phyloP scores from a whole-genome alignment of 2,329 filamentous ascomycete genomes.

The Fusarium torulosum region DNA sequence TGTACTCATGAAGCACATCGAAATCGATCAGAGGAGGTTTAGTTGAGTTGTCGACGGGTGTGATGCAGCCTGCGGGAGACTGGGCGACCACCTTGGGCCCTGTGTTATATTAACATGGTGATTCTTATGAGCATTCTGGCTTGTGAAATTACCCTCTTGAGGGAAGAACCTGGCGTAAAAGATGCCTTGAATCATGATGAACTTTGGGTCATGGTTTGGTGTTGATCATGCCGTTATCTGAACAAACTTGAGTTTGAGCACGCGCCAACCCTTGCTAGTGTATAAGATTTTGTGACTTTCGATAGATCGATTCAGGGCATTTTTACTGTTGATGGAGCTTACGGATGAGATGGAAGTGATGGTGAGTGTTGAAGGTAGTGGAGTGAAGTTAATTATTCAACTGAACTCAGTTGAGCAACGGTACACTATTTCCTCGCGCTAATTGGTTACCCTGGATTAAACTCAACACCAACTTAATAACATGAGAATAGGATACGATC shows the following conservation, averaged over 20 bases:
- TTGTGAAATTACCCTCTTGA: slow-evolving; percentile 64
- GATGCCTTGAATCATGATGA: slow-evolving; percentile 75
- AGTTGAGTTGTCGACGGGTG: slow-evolving; percentile 55
- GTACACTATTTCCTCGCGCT: not conserved
- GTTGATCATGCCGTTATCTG: slow-evolving; percentile 9
- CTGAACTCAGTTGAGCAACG: not conserved
- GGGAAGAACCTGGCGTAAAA: slow-evolving; percentile 78
- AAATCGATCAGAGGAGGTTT: slow-evolving; percentile 81
- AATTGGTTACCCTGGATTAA: slow-evolving; percentile 28
- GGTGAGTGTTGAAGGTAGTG: slow-evolving; percentile 2
- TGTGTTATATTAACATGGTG: slow-evolving; percentile 42
- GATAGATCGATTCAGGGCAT: not conserved
- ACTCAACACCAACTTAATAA: not conserved
- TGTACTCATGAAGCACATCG: slow-evolving; percentile 86
- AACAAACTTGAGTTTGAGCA: not conserved
- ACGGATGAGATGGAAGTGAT: not conserved
- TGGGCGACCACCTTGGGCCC: slow-evolving; percentile 74
- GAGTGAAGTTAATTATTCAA: not conserved
- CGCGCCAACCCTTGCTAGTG: not conserved
- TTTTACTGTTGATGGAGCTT: not conserved
- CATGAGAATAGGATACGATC: not conserved
- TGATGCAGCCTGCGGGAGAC: slow-evolving; percentile 72
- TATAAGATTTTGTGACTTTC: not conserved
- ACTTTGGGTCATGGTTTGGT: slow-evolving; percentile 29
- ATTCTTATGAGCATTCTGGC: not conserved